A percentile compares a stretch with the other conserved stretches of the same genome.
Conservation (phyloP, 2,329 filamentous ascomycete species). For the Periconia sp. region DNA sequence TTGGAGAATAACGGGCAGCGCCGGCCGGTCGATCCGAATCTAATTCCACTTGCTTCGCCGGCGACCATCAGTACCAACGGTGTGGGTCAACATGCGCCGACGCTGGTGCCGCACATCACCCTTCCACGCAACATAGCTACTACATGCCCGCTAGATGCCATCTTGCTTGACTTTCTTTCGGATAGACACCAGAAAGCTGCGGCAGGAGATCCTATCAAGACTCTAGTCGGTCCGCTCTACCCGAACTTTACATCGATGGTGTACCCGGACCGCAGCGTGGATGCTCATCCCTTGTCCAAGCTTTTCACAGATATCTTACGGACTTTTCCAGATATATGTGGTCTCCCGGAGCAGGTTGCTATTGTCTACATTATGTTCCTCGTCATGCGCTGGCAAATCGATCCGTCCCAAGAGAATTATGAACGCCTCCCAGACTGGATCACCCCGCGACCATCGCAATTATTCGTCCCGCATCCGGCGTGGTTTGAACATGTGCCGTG, state of each 20-base stretch:
- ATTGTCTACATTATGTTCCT: slow-evolving; percentile 88
- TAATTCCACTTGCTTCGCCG: slow-evolving; percentile 54
- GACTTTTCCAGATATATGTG: slow-evolving; percentile 80
- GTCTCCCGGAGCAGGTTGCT: slow-evolving; percentile 82
- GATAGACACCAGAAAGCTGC: slow-evolving; percentile 70
- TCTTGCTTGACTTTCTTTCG: slow-evolving; percentile 80
- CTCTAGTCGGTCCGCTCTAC: slow-evolving; percentile 77
- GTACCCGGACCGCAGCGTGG: slow-evolving; percentile 68
- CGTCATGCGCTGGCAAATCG: slow-evolving; percentile 81
- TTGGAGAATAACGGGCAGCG: slow-evolving; percentile 64
- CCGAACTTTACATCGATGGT: slow-evolving; percentile 80
- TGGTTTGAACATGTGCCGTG: slow-evolving; percentile 88
- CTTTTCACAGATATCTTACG: slow-evolving; percentile 84
- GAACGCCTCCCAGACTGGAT: slow-evolving; percentile 77
- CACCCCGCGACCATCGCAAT: slow-evolving; percentile 69
- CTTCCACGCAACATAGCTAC: slow-evolving; percentile 64
- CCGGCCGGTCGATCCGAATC: slow-evolving; percentile 33
- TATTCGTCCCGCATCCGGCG: slow-evolving; percentile 71
- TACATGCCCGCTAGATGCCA: slow-evolving; percentile 77
- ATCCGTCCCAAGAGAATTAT: slow-evolving; percentile 79
- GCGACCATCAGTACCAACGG: slow-evolving; percentile 27
- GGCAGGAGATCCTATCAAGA: slow-evolving; percentile 67
- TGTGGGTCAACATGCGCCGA: slow-evolving; percentile 35
- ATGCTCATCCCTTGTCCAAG: slow-evolving; percentile 79
- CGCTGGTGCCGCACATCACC: slow-evolving; percentile 40